Evolutionary conservation across 768 basidiomycete genomes (phyloP).

Genomic region (Dendrothele bispora): DNA sequence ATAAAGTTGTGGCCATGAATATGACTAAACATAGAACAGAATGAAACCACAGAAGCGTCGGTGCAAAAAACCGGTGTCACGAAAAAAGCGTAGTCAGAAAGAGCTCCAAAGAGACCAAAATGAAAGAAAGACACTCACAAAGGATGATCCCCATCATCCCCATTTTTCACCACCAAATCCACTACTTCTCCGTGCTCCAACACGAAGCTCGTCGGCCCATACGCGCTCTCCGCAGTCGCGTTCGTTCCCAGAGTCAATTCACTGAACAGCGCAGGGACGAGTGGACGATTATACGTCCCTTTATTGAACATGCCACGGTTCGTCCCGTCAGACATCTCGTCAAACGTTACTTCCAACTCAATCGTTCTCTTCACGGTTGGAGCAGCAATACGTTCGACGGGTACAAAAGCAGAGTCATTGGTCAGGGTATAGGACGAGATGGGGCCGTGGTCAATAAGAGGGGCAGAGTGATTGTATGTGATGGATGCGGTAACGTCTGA

Average conservation of each 20-base stretch:
- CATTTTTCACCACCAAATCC: conserved; percentile 73
- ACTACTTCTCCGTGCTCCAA: conserved; percentile 73
- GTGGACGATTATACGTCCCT: conserved; percentile 63
- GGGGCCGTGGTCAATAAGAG: conserved; percentile 50
- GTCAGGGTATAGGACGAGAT: conserved; percentile 52
- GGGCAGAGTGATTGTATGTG: conserved; percentile 52
- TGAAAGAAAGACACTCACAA: conserved; percentile 51
- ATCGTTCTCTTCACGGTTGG: conserved; percentile 53
- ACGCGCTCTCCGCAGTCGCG: conserved; percentile 64
- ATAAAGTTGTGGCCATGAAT: conserved; percentile 88
- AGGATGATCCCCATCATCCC: conserved; percentile 75
- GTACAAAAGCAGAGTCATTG: conserved; percentile 68
- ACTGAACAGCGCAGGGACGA: conserved; percentile 79
- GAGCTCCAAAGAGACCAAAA: not conserved
- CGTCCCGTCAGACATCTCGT: conserved; percentile 82
- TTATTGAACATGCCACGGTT: conserved; percentile 77
- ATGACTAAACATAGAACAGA: too few species aligned
- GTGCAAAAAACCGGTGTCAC: not conserved
- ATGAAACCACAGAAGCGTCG: too few species aligned
- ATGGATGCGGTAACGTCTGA: conserved; percentile 82
- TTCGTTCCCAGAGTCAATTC: conserved; percentile 73
- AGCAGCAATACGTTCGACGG: conserved; percentile 52
- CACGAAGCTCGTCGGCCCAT: conserved; percentile 78
- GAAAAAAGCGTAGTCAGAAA: not conserved
- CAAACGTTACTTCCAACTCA: conserved; percentile 72